Evolutionary conservation across 352 stramenopile species (phyloP).

Genomic region (Globisporangium polare): DNA sequence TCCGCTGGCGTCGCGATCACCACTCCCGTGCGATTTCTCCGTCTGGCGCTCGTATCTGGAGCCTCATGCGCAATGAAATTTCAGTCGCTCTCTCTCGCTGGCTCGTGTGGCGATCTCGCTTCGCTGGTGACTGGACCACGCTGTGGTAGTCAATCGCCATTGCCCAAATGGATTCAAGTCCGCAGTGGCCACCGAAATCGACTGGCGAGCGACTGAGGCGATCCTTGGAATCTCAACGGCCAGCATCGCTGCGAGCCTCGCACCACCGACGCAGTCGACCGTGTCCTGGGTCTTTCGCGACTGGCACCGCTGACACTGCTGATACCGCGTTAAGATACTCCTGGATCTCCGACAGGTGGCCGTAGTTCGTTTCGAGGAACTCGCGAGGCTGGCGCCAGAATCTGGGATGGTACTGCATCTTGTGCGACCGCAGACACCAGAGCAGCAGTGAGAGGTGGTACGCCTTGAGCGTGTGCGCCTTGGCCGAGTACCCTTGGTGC

Average conservation of each 20-base stretch:
- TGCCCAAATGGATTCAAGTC: background rate
- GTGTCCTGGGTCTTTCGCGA: background rate
- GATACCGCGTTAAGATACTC: constrained; percentile 16
- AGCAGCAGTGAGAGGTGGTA: constrained; percentile 40
- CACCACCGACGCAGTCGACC: background rate
- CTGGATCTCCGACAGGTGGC: constrained; percentile 26
- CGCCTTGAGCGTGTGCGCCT: constrained; percentile 31
- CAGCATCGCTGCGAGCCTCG: background rate
- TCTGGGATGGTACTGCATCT: constrained; percentile 21
- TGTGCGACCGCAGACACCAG: constrained; percentile 38
- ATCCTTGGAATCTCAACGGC: background rate
- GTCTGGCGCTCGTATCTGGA: background rate
- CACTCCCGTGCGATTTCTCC: background rate
- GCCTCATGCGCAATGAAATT: background rate
- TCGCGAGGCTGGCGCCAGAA: constrained; percentile 32
- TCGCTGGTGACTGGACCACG: background rate
- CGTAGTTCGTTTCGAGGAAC: constrained; percentile 25
- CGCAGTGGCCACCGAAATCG: background rate
- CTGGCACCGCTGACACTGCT: too few relatives aligned
- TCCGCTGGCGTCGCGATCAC: background rate
- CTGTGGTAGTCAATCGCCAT: background rate
- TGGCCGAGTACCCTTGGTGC: constrained; percentile 34
- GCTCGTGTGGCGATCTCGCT: background rate
- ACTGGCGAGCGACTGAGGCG: background rate
- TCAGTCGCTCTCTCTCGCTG: background rate